Conservation (phyloP, 2,329 filamentous ascomycete species). For the Verticillium nubilum region DNA sequence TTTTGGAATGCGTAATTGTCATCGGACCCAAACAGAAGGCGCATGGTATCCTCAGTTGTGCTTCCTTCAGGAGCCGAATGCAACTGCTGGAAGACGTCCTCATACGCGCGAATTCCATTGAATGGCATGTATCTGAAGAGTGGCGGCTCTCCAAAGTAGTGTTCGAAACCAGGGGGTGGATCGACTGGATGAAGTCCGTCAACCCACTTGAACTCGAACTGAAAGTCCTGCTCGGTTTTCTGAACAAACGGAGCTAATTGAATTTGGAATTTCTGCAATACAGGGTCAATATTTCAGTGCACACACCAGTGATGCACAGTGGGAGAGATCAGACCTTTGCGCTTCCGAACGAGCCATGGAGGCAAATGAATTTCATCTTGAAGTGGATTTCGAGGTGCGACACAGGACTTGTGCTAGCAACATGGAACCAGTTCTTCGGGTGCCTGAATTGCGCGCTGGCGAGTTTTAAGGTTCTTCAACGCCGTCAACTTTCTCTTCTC, state of each 20-base stretch:
- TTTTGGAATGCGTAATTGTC: neutral
- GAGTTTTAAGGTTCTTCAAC: no score
- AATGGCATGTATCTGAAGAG: constrained; percentile 13
- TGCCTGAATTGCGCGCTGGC: no score
- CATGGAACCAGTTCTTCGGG: no score
- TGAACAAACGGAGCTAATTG: constrained; percentile 6
- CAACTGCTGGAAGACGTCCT: neutral
- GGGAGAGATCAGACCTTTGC: neutral
- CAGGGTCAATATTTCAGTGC: neutral
- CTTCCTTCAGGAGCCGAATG: constrained; percentile 4
- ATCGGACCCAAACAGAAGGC: neutral
- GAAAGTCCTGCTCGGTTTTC: constrained; percentile 3
- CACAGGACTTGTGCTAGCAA: no score
- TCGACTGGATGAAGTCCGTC: constrained; percentile 3
- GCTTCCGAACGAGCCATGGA: neutral
- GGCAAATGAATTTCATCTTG: neutral
- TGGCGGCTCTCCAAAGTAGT: constrained; percentile 13
- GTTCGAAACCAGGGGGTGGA: constrained; percentile 12
- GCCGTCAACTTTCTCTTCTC: no score
- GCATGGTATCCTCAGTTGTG: constrained; percentile 8
- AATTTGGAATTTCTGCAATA: constrained; percentile 8
- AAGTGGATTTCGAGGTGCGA: no score
- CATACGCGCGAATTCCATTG: constrained; percentile 6
- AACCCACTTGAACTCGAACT: constrained; percentile 8
- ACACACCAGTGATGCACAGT: neutral